Evolutionary conservation across 768 basidiomycete species (phyloP).

Genomic region (Russula olivacea): DNA sequence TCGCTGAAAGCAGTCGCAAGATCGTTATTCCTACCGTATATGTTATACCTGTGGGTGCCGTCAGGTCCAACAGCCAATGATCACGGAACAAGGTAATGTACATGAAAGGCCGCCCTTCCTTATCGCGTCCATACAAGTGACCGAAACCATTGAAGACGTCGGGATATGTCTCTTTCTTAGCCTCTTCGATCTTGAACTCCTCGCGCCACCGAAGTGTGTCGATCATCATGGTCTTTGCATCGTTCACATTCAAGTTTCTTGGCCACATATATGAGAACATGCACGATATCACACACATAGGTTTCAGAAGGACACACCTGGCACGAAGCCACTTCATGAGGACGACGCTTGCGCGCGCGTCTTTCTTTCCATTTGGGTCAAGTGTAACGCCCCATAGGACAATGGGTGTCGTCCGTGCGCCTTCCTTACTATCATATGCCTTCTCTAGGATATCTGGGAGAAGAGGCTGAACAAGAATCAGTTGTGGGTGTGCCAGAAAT

Average conservation of each 20-base stretch:
- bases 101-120: slow-evolving; percentile 62
- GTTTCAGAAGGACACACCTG: slow-evolving; percentile 40
- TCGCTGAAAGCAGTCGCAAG: slow-evolving; percentile 70
- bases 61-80: neutral
- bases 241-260: slow-evolving; percentile 37
- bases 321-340: slow-evolving; percentile 81
- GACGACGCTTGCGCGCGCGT: slow-evolving; percentile 66
- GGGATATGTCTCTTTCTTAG: slow-evolving; percentile 44
- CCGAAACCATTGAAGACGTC: slow-evolving; percentile 47
- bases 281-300: neutral
- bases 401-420: slow-evolving; percentile 47
- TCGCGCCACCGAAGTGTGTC: slow-evolving; percentile 67
- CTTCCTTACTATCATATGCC: slow-evolving; percentile 54
- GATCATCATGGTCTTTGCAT: slow-evolving; percentile 61
- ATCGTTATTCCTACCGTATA: slow-evolving; percentile 68
- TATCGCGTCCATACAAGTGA: slow-evolving; percentile 63
- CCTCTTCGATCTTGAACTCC: slow-evolving; percentile 55
- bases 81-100: slow-evolving; percentile 35
- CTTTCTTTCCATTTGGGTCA: slow-evolving; percentile 48
- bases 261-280: slow-evolving; percentile 35
- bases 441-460: slow-evolving; percentile 51
- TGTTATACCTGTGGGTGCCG: slow-evolving; percentile 52
- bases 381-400: slow-evolving; percentile 67
- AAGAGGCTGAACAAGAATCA: slow-evolving; percentile 26
- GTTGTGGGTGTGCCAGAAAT: neutral